Conservation (phyloP, 2,329 filamentous ascomycete species). For the Pezicula neosporulosa region DNA sequence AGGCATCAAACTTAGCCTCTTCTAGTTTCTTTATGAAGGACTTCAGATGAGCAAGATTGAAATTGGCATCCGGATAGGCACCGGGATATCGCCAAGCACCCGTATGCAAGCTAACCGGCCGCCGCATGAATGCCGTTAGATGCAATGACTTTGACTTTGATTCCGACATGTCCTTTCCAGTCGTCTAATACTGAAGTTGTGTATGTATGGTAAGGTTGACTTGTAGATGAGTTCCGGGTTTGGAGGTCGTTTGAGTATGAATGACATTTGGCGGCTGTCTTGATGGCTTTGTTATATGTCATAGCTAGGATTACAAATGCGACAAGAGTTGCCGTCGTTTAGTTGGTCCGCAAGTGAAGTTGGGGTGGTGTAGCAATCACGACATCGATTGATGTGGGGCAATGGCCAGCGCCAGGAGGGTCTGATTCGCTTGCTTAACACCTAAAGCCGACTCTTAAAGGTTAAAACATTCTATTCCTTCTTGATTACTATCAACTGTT, state of each 20-base stretch:
- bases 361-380: not conserved
- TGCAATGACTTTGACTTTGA: slow-evolving; percentile 34
- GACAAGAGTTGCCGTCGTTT: not conserved
- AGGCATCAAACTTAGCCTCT: slow-evolving; percentile 57
- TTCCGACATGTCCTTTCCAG: slow-evolving; percentile 1
- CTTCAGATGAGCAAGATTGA: slow-evolving; percentile 57
- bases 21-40: slow-evolving; percentile 56
- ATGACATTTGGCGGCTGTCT: not conserved
- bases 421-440: too few species aligned
- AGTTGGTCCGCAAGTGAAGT: not conserved
- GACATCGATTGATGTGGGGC: slow-evolving; percentile 2
- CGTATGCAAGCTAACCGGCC: slow-evolving; percentile 37
- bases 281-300: not conserved
- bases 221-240: not conserved
- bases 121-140: slow-evolving; percentile 57
- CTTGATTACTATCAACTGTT: too few species aligned
- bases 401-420: not conserved
- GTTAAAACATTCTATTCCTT: too few species aligned
- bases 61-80: slow-evolving; percentile 58
- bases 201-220: not conserved
- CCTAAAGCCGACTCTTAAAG: too few species aligned
- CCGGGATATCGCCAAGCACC: slow-evolving; percentile 61
- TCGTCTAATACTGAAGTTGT: not conserved
- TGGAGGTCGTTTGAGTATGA: not conserved
- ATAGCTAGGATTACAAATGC: slow-evolving; percentile 6